These are phyloP conservation scores for Exsudoporus frostii DNA, from an alignment of 768 basidiomycete genomes.

Conservation along the genomic window DNA sequence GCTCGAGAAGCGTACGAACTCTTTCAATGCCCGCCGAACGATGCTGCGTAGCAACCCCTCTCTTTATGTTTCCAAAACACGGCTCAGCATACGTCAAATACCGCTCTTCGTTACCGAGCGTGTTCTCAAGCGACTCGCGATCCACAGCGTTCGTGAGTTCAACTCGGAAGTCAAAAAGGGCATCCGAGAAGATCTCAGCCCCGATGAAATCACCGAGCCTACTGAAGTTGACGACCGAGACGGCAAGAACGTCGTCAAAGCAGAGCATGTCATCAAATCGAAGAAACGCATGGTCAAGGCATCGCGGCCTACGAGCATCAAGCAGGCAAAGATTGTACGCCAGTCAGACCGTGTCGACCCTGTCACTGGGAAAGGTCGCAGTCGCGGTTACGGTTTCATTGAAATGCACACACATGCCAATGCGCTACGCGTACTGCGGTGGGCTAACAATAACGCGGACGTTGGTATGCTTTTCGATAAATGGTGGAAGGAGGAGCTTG, in stretches of 20 bases:
- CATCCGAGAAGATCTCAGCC: conserved; percentile 53
- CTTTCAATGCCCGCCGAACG: conserved; percentile 80
- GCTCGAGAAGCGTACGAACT: conserved; percentile 78
- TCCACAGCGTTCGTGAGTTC: conserved; percentile 77
- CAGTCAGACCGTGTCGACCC: conserved; percentile 87
- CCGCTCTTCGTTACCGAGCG: conserved; percentile 90
- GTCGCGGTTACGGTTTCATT: conserved; percentile 94
- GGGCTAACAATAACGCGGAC: conserved; percentile 87
- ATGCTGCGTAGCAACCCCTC: conserved; percentile 91
- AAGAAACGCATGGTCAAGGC: conserved; percentile 22
- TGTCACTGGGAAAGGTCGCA: conserved; percentile 80
- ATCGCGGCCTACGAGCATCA: conserved; percentile 51
- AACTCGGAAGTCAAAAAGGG: conserved; percentile 71
- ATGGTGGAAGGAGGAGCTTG: conserved; percentile 85
- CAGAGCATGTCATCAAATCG: conserved; percentile 19
- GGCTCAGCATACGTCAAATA: conserved; percentile 90
- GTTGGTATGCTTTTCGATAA: conserved; percentile 60
- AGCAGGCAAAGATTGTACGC: conserved; percentile 91
- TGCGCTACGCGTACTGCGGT: conserved; percentile 85
- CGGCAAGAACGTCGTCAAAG: conserved; percentile 28
- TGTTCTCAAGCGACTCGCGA: conserved; percentile 81
- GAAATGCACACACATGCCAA: conserved; percentile 88
- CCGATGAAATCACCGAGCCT: conserved; percentile 66
- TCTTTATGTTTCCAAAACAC: conserved; percentile 90
- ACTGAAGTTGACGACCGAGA: conserved; percentile 27